Evolutionary conservation across 2,329 filamentous ascomycete genomes (phyloP).

Genomic region (Dissoconium aciculare): DNA sequence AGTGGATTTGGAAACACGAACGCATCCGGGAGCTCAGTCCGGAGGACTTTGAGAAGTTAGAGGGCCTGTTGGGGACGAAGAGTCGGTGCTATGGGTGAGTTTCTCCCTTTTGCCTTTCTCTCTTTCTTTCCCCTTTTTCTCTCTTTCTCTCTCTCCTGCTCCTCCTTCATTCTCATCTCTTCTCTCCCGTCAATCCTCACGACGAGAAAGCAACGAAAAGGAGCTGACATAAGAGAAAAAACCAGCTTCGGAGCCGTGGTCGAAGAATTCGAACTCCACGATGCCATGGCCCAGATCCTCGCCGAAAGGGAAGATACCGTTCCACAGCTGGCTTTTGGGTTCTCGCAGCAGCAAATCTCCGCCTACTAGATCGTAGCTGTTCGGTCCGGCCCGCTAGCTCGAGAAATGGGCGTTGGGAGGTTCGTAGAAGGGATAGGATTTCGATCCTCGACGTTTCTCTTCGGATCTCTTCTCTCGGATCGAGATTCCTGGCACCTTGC

Average conservation of each 20-base stretch:
- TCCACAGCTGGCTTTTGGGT: slow-evolving; percentile 5
- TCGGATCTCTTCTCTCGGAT: too few relatives aligned
- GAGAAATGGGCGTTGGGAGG: too few relatives aligned
- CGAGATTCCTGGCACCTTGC: too few relatives aligned
- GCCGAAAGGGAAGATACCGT: slow-evolving; percentile 38
- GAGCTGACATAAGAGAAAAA: slow-evolving; percentile 1
- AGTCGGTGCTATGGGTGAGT: slow-evolving; percentile 84
- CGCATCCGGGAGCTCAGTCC: slow-evolving; percentile 49
- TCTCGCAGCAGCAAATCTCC: slow-evolving; percentile 9
- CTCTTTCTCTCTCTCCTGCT: slow-evolving; percentile 2
- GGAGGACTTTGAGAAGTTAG: slow-evolving; percentile 59
- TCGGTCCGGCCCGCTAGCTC: too few relatives aligned
- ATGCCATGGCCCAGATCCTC: slow-evolving; percentile 60
- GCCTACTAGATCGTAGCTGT: too few relatives aligned
- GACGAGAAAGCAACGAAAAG: too few relatives aligned
- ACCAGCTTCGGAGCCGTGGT: slow-evolving; percentile 55
- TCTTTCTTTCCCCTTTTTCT: background rate
- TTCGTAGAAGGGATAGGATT: too few relatives aligned
- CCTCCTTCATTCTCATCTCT: background rate
- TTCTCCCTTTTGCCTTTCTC: slow-evolving; percentile 1
- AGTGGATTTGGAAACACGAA: slow-evolving; percentile 59
- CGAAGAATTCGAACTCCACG: slow-evolving; percentile 59
- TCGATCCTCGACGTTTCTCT: too few relatives aligned
- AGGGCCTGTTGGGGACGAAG: slow-evolving; percentile 62
- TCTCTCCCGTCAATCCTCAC: too few relatives aligned